Base-by-base conservation (phyloP, 805 yeast species). In the Candida ortonii region DNA sequence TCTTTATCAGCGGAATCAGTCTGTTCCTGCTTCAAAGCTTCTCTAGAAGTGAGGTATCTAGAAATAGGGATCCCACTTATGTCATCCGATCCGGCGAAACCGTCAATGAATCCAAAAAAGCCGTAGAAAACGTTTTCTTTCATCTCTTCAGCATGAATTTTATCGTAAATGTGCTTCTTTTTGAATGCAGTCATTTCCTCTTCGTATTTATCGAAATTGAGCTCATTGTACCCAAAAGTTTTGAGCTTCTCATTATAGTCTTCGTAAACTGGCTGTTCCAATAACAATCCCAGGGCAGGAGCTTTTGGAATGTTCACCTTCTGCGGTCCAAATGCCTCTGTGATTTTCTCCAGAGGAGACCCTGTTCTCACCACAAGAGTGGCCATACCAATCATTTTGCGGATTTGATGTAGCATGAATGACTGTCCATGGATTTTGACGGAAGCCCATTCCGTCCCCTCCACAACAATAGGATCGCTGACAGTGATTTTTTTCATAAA, bases 311-410 rank as follows among this genome's bases (percentile, higher is more conserved):
- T 84, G 53, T 89, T 88, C 43, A 93, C 73, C 52, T 80, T 84
- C 24, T 73, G 73, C 2, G 76, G 70, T 5, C 78, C 77, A 56
- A 86, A 93, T 3, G 95, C 84, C 50, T 86, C 85, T 7, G 65
- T 55, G 43, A 93, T 84, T 50, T 95, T 76, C 16, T 73, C 72
- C 20, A 75, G 54, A 3, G 97, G 95, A 53, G 89, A 78, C 8
- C 95, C 93, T 13, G 93, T 80, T 54, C 98, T 74, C 15, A 90
- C 79, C 12, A 84, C 77, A 38, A 90, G 68, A 0, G 89, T 76
- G 1, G 95, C 95, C 94, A 90, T 82, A 15, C 96, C 90, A 40
- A 93, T 86, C 97, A 93, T 93, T 58, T 93, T 93, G 57, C 98
- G 79, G 55, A 93, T 93, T 70, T 90, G 98, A 64, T 90, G 97